Evolutionary conservation across 306 rosid species (phyloP), one percentile per base, ranked within the genome.

Genomic region (Trifolium dubium): DNA sequence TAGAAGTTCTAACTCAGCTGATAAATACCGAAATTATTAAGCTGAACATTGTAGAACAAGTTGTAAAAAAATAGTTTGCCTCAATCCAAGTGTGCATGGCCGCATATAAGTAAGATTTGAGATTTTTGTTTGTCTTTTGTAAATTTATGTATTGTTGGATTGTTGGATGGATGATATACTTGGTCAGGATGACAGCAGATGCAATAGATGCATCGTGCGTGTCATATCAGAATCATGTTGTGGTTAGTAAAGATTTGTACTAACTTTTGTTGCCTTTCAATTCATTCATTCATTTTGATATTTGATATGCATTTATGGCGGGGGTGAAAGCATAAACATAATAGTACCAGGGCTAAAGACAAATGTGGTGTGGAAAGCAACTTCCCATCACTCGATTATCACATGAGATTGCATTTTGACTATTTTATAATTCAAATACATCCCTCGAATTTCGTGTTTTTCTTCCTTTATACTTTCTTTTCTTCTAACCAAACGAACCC

Each of bases 321-420:
- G 75, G 84, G 80, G 82, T 68, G 75, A 68, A 69, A 80, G 80
- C 84, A 71, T 53, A 69, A 80, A 78, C 84, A 71, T 53, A 76
- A 67, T 35, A 37, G 74, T 77, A 46, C 77, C 28, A 6, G 34
- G 77, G 71, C 73, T 72, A 83, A 53, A 80, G 84, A 80, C 80
- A 80, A 79, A 83, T 71, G 64, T 66, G 43, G 62, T 62, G 39
- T 19, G 7, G 87, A 80, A 72, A 83, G 87, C 84, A 50, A 76
- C 87, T 64, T 23, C 79, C 31, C 47, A 67, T 60, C 76, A 53
- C 72, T 61, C 67, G 63, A 47, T 61, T 18, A 29, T 56, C 10
- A 49, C 71, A 76, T 32, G 64, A 19, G 18, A n/a, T n/a, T n/a
- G n/a, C n/a, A n/a, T n/a, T n/a, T n/a, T n/a, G n/a, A n/a, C n/a